A percentile compares a stretch with the other conserved stretches of the same genome.
Evolutionary conservation across 768 basidiomycete genomes (phyloP).

Genomic region (Lentinula detonsa): DNA sequence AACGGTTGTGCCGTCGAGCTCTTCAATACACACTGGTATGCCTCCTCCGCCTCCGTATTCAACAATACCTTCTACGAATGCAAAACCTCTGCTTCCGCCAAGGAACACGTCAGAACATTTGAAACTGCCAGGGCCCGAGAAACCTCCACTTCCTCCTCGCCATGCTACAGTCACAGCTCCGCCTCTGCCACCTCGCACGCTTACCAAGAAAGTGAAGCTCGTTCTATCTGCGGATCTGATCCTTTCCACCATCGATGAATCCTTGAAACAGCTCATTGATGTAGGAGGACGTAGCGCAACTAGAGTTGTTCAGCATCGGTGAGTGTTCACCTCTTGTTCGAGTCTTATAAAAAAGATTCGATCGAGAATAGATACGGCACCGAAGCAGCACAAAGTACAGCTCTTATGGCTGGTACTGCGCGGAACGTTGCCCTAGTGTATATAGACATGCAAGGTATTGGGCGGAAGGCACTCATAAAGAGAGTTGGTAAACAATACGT

Average conservation of each 20-base stretch:
- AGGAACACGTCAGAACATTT: background rate
- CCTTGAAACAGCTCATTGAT: constrained; percentile 46
- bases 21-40: background rate
- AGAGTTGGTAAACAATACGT: constrained; percentile 54
- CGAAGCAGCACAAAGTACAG: constrained; percentile 54
- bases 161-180: constrained; percentile 19
- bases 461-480: constrained; percentile 62
- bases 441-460: constrained; percentile 69
- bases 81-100: constrained; percentile 16
- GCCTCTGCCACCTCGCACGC: constrained; percentile 29
- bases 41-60: constrained; percentile 10
- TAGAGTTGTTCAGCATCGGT: constrained; percentile 52
- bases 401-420: constrained; percentile 57
- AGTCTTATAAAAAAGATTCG: background rate
- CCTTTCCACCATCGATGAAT: constrained; percentile 57
- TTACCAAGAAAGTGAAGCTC: constrained; percentile 40
- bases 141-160: constrained; percentile 15
- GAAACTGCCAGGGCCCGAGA: background rate
- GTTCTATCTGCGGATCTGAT: constrained; percentile 63
- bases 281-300: constrained; percentile 41
- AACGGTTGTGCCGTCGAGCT: background rate
- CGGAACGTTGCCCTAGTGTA: constrained; percentile 73
- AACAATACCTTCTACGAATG: constrained; percentile 2
- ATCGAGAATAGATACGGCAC: constrained; percentile 44
- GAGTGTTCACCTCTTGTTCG: constrained; percentile 12